Base-by-base conservation (phyloP, 129 eudicot genomes). In the Escallonia rubra region DNA sequence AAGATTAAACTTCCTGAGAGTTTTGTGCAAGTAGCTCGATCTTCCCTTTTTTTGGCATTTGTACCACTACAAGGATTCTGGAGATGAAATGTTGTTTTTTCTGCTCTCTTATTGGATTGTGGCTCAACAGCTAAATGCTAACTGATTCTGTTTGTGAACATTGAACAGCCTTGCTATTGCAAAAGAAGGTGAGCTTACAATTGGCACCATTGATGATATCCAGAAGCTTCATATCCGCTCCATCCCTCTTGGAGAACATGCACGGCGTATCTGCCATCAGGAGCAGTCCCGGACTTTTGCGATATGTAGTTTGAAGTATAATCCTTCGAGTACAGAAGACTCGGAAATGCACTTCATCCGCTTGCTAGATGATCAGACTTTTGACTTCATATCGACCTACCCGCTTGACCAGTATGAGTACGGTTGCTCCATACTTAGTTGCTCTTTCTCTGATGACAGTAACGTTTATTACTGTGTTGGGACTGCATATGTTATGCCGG, bases 201-300 rank as follows among this genome's bases (percentile, higher is more conserved):
- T 91, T 67, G 96, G 96, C 64, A 91, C 90, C 45, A 91, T 91
- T 53, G 97, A 91, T 73, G 96, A 88, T 78, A 90, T 90, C 70
- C 96, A 91, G 67, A 91, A 85, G 88, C 96, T 91, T 67, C 97
- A 91, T 69, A 91, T 91, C 38, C 97, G 96, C 15, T 76, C 96
- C 15, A 88, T 91, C 58, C 90, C 96, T 1, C 90, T 91, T 67
- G 96, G 96, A n/a, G 96, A 88, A 78, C 94, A 87, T 23, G 96
- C 96, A 55, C 81, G 97, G 8, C 94, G 97, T 63, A 85, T 91
- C 72, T 87, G 96, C 71, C 94, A 91, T 81, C 97, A 91, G 77
- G 97, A 91, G 70, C 93, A 87, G 70, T 83, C 93, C 8, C 85
- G 90, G 11, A 86, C 95, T 52, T 90, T 90, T 76, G 97, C 97